Percentiles rank a stretch among this genome's conserved stretches.
phyloP scores from a whole-genome alignment of 129 eudicot genomes.

The Flaveria linearis region DNA sequence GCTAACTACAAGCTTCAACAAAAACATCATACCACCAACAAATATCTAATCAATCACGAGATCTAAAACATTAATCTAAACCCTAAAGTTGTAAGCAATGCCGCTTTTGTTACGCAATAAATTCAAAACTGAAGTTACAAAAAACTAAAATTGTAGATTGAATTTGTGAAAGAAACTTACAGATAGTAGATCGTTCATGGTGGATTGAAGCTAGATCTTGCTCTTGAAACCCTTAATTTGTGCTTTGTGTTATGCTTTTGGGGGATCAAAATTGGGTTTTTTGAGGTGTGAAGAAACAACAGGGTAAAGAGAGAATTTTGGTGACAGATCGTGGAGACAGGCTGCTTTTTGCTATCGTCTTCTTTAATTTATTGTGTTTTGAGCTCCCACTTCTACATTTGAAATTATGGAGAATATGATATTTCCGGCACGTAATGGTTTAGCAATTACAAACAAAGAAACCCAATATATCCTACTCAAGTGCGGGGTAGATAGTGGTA shows the following conservation, averaged over 20 bases:
- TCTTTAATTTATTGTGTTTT: neutral
- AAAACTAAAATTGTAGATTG: too few relatives aligned
- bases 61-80: conserved; percentile 13
- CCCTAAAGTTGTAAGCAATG: conserved; percentile 22
- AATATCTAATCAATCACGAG: conserved; percentile 1
- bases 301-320: conserved; percentile 32
- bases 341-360: conserved; percentile 8
- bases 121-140: neutral
- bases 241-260: conserved; percentile 12
- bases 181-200: conserved; percentile 78
- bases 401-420: neutral
- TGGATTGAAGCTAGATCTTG: conserved; percentile 37
- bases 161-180: conserved; percentile 35
- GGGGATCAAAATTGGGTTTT: conserved; percentile 29
- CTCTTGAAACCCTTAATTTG: neutral
- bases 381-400: neutral
- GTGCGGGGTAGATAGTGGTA: too few relatives aligned
- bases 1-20: conserved; percentile 17
- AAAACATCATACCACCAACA: conserved; percentile 7
- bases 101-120: conserved; percentile 23
- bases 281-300: conserved; percentile 19
- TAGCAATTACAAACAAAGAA: too few relatives aligned
- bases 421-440: too few relatives aligned
- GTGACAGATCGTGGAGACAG: conserved; percentile 44
- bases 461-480: too few relatives aligned